Percentiles rank a stretch among this genome's conserved stretches.
phyloP scores from a whole-genome alignment of 805 yeast species.

The Torulaspora franciscae region DNA sequence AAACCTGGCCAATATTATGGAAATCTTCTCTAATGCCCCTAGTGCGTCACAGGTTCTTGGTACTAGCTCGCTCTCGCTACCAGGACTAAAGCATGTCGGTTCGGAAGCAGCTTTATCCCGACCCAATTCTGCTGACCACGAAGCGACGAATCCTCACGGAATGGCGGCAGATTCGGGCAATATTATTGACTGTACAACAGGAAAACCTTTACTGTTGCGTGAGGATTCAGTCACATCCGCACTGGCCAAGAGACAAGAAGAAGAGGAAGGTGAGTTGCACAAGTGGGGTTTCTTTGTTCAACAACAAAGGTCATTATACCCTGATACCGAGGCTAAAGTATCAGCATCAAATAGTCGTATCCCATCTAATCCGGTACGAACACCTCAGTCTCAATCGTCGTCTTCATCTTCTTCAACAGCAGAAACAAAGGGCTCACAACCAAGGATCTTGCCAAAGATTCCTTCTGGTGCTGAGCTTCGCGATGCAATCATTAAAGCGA shows the following conservation, averaged over 20 bases:
- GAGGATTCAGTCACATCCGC: slow-evolving; percentile 61
- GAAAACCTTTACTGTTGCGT: slow-evolving; percentile 58
- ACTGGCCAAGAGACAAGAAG: slow-evolving; percentile 69
- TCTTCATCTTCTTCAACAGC: slow-evolving; percentile 14
- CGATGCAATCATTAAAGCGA: slow-evolving; percentile 61
- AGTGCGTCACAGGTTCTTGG: slow-evolving; percentile 14
- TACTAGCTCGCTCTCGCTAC: slow-evolving; percentile 4
- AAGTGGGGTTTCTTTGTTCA: slow-evolving; percentile 79
- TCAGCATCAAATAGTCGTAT: not conserved
- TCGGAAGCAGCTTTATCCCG: slow-evolving; percentile 11
- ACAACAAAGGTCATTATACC: slow-evolving; percentile 45
- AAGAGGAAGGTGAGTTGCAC: slow-evolving; percentile 90
- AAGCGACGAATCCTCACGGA: slow-evolving; percentile 50
- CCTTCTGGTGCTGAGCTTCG: slow-evolving; percentile 47
- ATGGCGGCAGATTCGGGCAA: slow-evolving; percentile 63
- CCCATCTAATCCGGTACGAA: not conserved
- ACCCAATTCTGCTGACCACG: slow-evolving; percentile 12
- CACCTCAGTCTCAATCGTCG: slow-evolving; percentile 3
- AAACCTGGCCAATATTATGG: slow-evolving; percentile 53
- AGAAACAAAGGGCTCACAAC: slow-evolving; percentile 2
- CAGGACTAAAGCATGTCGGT: slow-evolving; percentile 21
- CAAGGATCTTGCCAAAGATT: slow-evolving; percentile 34
- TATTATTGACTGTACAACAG: slow-evolving; percentile 62
- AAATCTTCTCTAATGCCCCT: slow-evolving; percentile 34
- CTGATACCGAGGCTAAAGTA: slow-evolving; percentile 21